Conservation (phyloP, 768 basidiomycete species). For the Mycena galericulata region DNA sequence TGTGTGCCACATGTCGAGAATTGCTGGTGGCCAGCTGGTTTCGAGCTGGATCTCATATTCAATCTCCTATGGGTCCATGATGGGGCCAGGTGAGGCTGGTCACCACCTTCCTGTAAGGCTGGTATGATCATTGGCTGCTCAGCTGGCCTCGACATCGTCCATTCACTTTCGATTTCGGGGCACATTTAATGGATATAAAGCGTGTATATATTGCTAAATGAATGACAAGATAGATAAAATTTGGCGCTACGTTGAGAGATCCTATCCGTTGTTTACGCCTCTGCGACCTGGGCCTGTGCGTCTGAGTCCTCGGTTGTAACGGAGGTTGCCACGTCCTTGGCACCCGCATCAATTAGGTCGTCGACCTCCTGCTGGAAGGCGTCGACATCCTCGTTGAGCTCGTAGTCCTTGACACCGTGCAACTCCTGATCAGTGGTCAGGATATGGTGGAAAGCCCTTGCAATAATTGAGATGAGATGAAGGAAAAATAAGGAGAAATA, state of each 20-base stretch:
- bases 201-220: too few species aligned
- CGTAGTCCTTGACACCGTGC: conserved; percentile 2
- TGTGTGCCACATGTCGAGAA: background rate
- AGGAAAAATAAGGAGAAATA: background rate
- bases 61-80: conserved; percentile 10
- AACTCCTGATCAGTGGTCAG: background rate
- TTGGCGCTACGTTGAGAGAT: too few species aligned
- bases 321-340: background rate
- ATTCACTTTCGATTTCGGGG: too few species aligned
- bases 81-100: conserved; percentile 1
- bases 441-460: background rate
- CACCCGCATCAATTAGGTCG: background rate
- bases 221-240: too few species aligned
- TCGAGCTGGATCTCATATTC: background rate
- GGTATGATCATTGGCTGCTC: background rate
- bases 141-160: too few species aligned
- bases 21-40: conserved; percentile 1
- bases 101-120: background rate
- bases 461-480: too few species aligned
- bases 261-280: too few species aligned
- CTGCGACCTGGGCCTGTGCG: background rate
- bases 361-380: conserved; percentile 7
- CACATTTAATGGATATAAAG: too few species aligned
- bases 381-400: background rate
- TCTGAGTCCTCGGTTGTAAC: background rate